Percentiles rank a stretch among this genome's conserved stretches.
Conservation (phyloP, 768 basidiomycete genomes). For the Infundibulicybe gibba region DNA sequence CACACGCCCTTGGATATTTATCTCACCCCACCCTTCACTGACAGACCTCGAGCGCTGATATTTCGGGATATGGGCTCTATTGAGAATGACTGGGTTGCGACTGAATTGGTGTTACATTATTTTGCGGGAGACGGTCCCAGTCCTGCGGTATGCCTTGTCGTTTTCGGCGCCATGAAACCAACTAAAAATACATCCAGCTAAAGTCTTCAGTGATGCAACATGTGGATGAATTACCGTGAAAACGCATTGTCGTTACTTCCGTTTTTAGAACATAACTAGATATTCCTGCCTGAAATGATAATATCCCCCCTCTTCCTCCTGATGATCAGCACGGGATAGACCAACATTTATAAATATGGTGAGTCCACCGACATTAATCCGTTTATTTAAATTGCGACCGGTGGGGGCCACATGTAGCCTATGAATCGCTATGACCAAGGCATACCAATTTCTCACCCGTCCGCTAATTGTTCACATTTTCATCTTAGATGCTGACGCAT, state of each 20-base stretch:
- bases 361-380: no score
- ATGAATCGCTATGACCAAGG: background rate
- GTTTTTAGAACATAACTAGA: no score
- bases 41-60: conserved; percentile 50
- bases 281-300: no score
- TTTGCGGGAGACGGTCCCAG: conserved; percentile 71
- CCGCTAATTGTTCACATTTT: background rate
- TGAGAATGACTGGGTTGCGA: conserved; percentile 72
- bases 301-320: background rate
- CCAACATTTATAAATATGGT: no score
- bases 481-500: conserved; percentile 1
- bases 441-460: background rate
- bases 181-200: conserved; percentile 28
- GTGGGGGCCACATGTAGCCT: background rate
- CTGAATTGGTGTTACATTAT: conserved; percentile 70
- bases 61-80: conserved; percentile 73
- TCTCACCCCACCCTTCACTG: conserved; percentile 52
- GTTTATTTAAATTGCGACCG: no score
- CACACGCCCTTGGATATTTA: conserved; percentile 67
- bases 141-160: conserved; percentile 52
- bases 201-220: conserved; percentile 46
- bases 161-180: background rate
- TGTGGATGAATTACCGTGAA: conserved; percentile 22
- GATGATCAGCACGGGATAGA: background rate
- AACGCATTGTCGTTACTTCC: no score